Base-by-base conservation (phyloP, 495 filamentous ascomycete species). In the Lasiosphaeriaceae sp. region DNA sequence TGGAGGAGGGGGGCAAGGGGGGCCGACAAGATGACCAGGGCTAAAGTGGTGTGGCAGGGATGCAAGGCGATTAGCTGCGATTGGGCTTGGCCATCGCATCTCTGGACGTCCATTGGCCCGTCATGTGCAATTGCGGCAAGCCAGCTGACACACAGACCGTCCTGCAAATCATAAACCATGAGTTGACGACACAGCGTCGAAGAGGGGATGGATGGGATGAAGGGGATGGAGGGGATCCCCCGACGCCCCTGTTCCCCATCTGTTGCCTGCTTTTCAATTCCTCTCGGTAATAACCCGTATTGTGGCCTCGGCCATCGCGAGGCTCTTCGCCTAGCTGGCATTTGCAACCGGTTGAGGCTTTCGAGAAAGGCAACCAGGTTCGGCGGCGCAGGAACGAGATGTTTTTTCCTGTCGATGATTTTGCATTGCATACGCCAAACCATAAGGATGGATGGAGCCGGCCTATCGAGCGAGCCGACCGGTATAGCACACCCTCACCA, bases 81-180 rank as follows among this genome's bases (percentile, higher is more conserved):
- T 63, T 60, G 58, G 65, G 37, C 63, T 63, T 68, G 60, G 60
- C 63, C 26, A 54, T 52, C 34, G 48, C 47, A 23, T 17, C 22
- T 12, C 3, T 43, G 47, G 31, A 19, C 34, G 11, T 22, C 61
- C 31, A 66, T 66, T 68, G 55, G 66, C 56, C 19, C 23, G 35
- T 46, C 37, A 44, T 31, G 47, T 65, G 64, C 59, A 59, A 60
- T 50, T 35, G 62, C 56, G 59, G 56, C 56, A 64, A 62, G 54
- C 41, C 56, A 63, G 62, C 63, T 65, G 61, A 66, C 62, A 62
- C 69, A 71, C 66, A 61, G 62, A 62, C 62, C 43, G 41, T 56
- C 59, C 59, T 65, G 62, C 62, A 65, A 62, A 65, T 65, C 62
- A 65, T 58, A 45, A 55, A 64, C 53, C 61, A 64, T 58, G 55